Evolutionary conservation across 2,329 filamentous ascomycete genomes (phyloP).

Genomic region (Capronia epimyces): DNA sequence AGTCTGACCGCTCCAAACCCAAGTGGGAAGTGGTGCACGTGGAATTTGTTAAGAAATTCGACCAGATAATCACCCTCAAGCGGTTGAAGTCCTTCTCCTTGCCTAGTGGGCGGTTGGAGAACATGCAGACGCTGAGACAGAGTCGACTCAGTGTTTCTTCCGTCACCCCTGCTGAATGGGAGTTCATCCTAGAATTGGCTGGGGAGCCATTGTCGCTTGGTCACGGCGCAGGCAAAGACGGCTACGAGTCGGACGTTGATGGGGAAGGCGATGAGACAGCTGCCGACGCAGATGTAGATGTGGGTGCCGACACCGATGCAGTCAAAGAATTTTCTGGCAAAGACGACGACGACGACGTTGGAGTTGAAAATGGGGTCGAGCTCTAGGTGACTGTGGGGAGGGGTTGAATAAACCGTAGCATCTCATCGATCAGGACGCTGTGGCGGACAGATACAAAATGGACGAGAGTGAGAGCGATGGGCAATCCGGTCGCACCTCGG

Average conservation of each 20-base stretch:
- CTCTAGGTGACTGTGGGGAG: too few species aligned
- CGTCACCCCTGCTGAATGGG: slow-evolving; percentile 45
- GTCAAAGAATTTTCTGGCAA: not conserved
- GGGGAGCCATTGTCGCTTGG: slow-evolving; percentile 31
- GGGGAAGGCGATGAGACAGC: slow-evolving; percentile 22
- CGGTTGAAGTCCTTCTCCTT: slow-evolving; percentile 63
- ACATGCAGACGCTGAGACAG: slow-evolving; percentile 79
- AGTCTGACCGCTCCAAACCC: slow-evolving; percentile 62
- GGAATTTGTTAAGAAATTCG: slow-evolving; percentile 77
- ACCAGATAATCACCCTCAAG: slow-evolving; percentile 61
- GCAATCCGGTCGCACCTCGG: too few species aligned
- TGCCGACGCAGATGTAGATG: slow-evolving; percentile 11
- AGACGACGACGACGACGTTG: not conserved
- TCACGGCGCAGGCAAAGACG: slow-evolving; percentile 14
- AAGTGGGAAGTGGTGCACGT: slow-evolving; percentile 91
- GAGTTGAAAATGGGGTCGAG: not conserved
- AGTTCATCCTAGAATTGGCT: slow-evolving; percentile 43
- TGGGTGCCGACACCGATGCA: not conserved
- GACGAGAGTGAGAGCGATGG: too few species aligned
- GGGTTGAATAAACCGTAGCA: too few species aligned
- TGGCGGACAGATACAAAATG: too few species aligned
- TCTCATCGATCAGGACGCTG: too few species aligned
- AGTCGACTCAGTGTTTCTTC: slow-evolving; percentile 69
- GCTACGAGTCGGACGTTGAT: slow-evolving; percentile 25
- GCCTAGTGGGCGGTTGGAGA: slow-evolving; percentile 54